These are phyloP conservation scores for Plasmodium relictum DNA, from an alignment of 169 alveolate species.

Conservation along the genomic window DNA sequence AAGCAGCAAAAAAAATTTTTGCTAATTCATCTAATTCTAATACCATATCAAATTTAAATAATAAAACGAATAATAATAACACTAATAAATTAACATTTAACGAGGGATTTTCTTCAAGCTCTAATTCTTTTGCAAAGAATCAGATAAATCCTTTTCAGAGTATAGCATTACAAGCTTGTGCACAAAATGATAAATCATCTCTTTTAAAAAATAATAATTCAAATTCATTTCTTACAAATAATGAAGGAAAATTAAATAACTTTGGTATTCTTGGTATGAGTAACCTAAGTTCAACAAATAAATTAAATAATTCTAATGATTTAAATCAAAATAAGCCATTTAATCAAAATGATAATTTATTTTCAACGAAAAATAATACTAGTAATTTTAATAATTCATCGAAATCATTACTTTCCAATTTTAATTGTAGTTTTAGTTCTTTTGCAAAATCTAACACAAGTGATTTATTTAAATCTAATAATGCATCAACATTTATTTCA, in stretches of 20 bases:
- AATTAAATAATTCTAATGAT: constrained; percentile 36
- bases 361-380: constrained; percentile 36
- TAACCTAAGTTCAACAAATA: constrained; percentile 29
- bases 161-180: constrained; percentile 58
- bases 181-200: constrained; percentile 54
- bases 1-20: constrained; percentile 74
- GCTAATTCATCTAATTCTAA: constrained; percentile 68
- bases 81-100: constrained; percentile 62
- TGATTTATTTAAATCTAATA: constrained; percentile 49
- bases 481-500: background rate
- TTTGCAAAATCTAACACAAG: constrained; percentile 67
- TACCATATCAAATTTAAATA: constrained; percentile 13
- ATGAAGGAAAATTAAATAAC: constrained; percentile 13
- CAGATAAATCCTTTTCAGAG: constrained; percentile 74
- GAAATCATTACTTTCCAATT: constrained; percentile 15
- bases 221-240: constrained; percentile 17
- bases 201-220: constrained; percentile 25
- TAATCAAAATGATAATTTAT: constrained; percentile 52
- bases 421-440: constrained; percentile 36
- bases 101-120: constrained; percentile 68
- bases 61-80: constrained; percentile 14
- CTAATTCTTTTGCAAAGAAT: constrained; percentile 69
- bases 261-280: constrained; percentile 43
- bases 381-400: background rate
- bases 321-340: constrained; percentile 62